Evolutionary conservation across 192 early-diverging fungal genomes (phyloP).

Genomic region (Dissophora ornata): DNA sequence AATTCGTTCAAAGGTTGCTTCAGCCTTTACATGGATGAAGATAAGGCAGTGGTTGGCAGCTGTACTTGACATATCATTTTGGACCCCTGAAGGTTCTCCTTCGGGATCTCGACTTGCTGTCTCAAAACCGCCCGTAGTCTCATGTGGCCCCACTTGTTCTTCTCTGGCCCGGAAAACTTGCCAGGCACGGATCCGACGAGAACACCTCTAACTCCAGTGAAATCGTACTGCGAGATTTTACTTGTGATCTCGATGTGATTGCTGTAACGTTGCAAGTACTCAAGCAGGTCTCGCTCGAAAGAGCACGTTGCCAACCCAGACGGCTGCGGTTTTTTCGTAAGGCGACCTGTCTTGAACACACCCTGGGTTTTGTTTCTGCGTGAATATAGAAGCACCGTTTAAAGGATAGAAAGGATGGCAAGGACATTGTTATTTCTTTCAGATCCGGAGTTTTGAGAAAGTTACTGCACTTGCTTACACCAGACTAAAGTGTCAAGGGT

Average conservation of each 20-base stretch:
- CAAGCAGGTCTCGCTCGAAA: conserved; percentile 68
- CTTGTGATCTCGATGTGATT: conserved; percentile 36
- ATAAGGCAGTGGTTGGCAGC: no score
- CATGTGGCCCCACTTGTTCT: conserved; percentile 69
- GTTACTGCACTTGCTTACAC: no score
- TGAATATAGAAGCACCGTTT: not conserved
- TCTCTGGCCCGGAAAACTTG: conserved; percentile 52
- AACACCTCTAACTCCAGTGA: conserved; percentile 55
- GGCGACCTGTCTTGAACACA: conserved; percentile 61
- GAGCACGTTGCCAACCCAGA: conserved; percentile 23
- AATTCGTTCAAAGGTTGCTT: no score
- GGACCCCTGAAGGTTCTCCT: conserved; percentile 31
- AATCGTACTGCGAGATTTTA: conserved; percentile 63
- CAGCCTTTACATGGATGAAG: no score
- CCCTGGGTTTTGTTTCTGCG: conserved; percentile 69
- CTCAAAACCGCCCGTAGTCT: conserved; percentile 54
- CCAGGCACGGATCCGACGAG: conserved; percentile 74
- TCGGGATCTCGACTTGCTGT: conserved; percentile 40
- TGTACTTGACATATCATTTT: conserved; percentile 62
- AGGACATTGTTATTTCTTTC: no score
- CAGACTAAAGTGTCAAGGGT: no score
- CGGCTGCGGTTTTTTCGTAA: conserved; percentile 39
- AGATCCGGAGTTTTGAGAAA: no score
- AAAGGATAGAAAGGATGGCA: no score
- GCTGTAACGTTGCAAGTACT: conserved; percentile 63